phyloP scores from a whole-genome alignment of 169 alveolate species.

The Cryptosporidium tyzzeri region DNA sequence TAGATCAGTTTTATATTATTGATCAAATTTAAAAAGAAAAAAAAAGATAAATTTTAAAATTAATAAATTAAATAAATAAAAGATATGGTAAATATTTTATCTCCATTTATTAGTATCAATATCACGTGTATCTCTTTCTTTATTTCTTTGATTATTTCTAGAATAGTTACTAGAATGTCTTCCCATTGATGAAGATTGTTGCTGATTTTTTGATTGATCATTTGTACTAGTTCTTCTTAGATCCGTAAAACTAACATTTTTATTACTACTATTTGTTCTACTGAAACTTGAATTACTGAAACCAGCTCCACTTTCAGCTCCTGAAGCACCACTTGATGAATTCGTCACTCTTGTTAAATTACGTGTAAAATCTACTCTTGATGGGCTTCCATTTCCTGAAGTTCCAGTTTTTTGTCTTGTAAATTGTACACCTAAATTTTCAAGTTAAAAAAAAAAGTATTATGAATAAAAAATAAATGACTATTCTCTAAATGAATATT shows the following conservation, averaged over 20 bases:
- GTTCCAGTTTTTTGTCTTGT: slow-evolving; percentile 41
- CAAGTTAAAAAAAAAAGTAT: not conserved
- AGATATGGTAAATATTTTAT: not conserved
- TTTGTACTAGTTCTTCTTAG: slow-evolving; percentile 24
- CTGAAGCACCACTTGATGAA: slow-evolving; percentile 1
- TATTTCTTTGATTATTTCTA: slow-evolving; percentile 36
- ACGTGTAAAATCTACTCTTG: slow-evolving; percentile 37
- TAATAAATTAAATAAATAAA: not conserved
- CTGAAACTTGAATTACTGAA: not conserved
- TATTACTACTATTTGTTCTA: slow-evolving; percentile 24
- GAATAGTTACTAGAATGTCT: slow-evolving; percentile 6
- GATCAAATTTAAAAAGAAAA: not conserved
- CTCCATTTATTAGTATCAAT: slow-evolving; percentile 65
- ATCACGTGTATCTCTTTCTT: slow-evolving; percentile 57
- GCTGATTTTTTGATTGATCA: slow-evolving; percentile 27
- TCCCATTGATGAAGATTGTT: not conserved
- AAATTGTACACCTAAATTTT: slow-evolving; percentile 28
- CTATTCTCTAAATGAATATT: not conserved
- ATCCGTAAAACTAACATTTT: slow-evolving; percentile 41
- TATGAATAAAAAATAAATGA: not conserved
- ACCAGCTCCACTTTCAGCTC: not conserved
- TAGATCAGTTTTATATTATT: not conserved
- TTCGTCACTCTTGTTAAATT: not conserved
- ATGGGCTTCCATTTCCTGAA: slow-evolving; percentile 9
- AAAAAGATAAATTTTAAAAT: not conserved